phyloP scores from a whole-genome alignment of 2,329 filamentous ascomycete genomes.

The Paecilomyces niveus region DNA sequence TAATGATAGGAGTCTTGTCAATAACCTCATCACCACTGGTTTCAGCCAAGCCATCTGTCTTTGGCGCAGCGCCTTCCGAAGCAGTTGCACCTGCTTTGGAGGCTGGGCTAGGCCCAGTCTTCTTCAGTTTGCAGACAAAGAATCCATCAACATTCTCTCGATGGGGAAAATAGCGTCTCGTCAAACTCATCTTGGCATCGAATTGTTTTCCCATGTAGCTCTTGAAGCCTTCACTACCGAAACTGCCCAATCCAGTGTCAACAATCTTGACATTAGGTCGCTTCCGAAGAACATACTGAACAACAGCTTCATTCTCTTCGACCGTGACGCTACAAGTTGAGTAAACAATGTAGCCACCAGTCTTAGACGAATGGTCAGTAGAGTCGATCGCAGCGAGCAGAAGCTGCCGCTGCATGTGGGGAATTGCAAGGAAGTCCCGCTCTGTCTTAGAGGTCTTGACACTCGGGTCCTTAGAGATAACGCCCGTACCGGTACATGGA shows the following conservation, averaged over 20 bases:
- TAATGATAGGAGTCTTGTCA: conserved; percentile 63
- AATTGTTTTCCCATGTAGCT: conserved; percentile 89
- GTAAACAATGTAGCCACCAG: conserved; percentile 91
- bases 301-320: conserved; percentile 89
- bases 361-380: conserved; percentile 83
- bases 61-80: conserved; percentile 16
- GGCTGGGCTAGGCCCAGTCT: conserved; percentile 66
- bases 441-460: conserved; percentile 99
- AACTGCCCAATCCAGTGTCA: conserved; percentile 72
- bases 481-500: conserved; percentile 92
- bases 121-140: conserved; percentile 97
- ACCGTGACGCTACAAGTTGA: conserved; percentile 93
- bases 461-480: conserved; percentile 92
- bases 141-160: conserved; percentile 95
- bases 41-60: conserved; percentile 14
- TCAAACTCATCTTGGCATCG: conserved; percentile 74
- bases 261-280: conserved; percentile 92
- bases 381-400: conserved; percentile 90
- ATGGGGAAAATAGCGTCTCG: conserved; percentile 82
- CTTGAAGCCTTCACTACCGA: conserved; percentile 89
- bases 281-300: conserved; percentile 86
- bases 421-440: conserved; percentile 85
- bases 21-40: conserved; percentile 40
- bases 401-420: conserved; percentile 91
- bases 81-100: conserved; percentile 15